These are phyloP conservation scores for Isatis tinctoria DNA, from an alignment of 345 rosid genomes.

Conservation along the genomic window DNA sequence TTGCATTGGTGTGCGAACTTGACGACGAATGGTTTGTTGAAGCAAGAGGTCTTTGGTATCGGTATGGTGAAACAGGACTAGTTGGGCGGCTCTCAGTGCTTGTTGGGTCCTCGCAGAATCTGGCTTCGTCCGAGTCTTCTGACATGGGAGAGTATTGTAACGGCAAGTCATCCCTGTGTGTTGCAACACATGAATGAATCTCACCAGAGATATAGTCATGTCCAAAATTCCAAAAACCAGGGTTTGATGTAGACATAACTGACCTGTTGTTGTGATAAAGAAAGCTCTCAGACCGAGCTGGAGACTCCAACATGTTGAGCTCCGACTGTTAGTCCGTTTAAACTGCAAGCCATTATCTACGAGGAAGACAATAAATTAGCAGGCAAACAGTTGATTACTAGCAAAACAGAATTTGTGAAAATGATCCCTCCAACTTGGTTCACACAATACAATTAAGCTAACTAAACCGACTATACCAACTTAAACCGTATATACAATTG, in stretches of 20 bases:
- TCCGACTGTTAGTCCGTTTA: constrained; percentile 90
- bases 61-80: constrained; percentile 85
- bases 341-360: constrained; percentile 97
- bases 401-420: too few relatives aligned
- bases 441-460: too few relatives aligned
- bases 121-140: constrained; percentile 76
- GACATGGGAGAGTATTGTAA: constrained; percentile 95
- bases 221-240: neutral
- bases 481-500: too few relatives aligned
- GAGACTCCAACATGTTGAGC: constrained; percentile 87
- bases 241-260: neutral
- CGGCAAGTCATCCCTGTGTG: constrained; percentile 80
- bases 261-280: constrained; percentile 33
- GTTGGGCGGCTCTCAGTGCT: constrained; percentile 64
- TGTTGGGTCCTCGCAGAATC: constrained; percentile 51
- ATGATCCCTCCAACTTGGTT: too few relatives aligned
- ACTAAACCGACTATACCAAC: too few relatives aligned
- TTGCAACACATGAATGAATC: neutral
- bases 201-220: neutral
- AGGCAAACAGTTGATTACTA: too few relatives aligned
- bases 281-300: constrained; percentile 59
- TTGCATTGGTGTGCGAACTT: neutral
- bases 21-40: constrained; percentile 41
- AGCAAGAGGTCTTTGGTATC: constrained; percentile 56
- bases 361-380: neutral